Conservation (phyloP, 2,329 filamentous ascomycete species). For the Ophiosphaerella narmari region DNA sequence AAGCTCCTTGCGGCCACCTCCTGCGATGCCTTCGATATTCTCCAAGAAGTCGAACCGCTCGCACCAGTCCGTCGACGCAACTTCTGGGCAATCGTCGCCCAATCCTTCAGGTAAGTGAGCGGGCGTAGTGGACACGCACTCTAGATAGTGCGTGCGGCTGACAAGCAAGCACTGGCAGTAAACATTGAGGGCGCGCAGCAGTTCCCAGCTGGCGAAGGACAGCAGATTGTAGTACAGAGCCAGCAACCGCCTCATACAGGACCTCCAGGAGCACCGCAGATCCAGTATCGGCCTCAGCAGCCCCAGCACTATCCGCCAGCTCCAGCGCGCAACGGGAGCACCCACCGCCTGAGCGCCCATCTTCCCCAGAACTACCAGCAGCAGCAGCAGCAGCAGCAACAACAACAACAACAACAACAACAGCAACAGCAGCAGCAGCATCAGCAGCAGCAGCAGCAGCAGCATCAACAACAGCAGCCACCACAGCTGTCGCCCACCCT, state of each 20-base stretch:
- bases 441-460: no score
- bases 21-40: slow-evolving; percentile 46
- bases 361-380: slow-evolving; percentile 39
- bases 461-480: slow-evolving; percentile 16
- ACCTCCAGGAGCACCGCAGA: slow-evolving; percentile 9
- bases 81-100: slow-evolving; percentile 41
- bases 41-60: slow-evolving; percentile 44
- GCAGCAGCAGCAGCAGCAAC: slow-evolving; percentile 7
- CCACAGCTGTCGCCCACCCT: slow-evolving; percentile 27
- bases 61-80: slow-evolving; percentile 43
- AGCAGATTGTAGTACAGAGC: slow-evolving; percentile 23
- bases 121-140: slow-evolving; percentile 14
- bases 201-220: slow-evolving; percentile 27
- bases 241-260: slow-evolving; percentile 23
- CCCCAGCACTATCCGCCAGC: slow-evolving; percentile 8
- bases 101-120: slow-evolving; percentile 40
- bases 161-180: slow-evolving; percentile 40
- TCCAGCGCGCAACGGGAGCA: slow-evolving; percentile 37
- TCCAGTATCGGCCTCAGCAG: slow-evolving; percentile 13
- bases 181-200: slow-evolving; percentile 39
- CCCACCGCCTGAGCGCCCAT: slow-evolving; percentile 36
- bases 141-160: slow-evolving; percentile 36
- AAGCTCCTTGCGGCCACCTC: slow-evolving; percentile 23
- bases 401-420: no score
- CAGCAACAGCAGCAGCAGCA: background rate